Conservation (phyloP, 371 early-diverging fungal genomes). For the Mortierella sp. region DNA sequence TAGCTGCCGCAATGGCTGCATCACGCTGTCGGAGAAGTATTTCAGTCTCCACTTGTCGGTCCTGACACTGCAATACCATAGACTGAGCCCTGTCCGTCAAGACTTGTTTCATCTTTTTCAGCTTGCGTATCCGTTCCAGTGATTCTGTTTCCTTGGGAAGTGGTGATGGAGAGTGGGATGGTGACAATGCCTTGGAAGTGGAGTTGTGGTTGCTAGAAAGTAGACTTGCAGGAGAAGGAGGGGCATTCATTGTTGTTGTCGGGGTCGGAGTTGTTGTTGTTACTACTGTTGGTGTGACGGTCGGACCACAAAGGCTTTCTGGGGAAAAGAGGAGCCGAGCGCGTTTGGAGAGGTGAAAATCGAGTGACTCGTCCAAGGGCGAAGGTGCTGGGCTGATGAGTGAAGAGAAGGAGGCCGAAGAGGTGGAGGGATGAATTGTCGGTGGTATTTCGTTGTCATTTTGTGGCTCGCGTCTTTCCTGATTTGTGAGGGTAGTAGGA, state of each 20-base stretch:
- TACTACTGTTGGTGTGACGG: neutral
- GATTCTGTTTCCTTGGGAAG: neutral
- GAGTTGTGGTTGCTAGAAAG: neutral
- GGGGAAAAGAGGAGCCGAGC: neutral
- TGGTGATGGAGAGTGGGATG: neutral
- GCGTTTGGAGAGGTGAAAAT: neutral
- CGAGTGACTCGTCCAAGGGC: neutral
- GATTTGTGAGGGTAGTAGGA: neutral
- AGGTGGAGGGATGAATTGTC: neutral
- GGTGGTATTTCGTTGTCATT: neutral
- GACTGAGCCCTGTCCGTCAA: neutral
- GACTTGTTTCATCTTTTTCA: neutral
- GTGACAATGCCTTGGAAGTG: neutral
- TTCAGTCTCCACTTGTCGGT: neutral
- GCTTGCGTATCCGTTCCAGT: neutral
- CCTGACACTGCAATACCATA: neutral
- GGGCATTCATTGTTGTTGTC: neutral
- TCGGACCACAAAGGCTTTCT: neutral
- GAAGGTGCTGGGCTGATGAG: slow-evolving; percentile 6
- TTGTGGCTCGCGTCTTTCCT: neutral
- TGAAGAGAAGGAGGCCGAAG: neutral
- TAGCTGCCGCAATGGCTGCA: neutral
- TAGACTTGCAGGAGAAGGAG: neutral
- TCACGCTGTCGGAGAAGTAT: neutral
- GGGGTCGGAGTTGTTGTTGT: neutral